A percentile compares a stretch with the other conserved stretches of the same genome.
Evolutionary conservation across 352 stramenopile genomes (phyloP).

Genomic region (Globisporangium paddicum): DNA sequence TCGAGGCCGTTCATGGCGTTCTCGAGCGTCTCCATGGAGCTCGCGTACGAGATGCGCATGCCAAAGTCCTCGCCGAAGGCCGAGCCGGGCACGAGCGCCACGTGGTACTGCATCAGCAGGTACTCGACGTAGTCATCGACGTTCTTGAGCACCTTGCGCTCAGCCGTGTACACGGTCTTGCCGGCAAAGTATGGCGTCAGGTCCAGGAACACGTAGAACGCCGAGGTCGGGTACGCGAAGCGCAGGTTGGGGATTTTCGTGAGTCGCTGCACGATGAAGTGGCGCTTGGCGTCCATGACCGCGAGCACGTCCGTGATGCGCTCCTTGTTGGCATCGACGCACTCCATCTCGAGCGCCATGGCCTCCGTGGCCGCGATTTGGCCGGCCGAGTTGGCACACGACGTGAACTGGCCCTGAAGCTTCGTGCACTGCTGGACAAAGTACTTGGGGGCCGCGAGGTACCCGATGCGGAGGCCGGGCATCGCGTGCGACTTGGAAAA

Average conservation of each 20-base stretch:
- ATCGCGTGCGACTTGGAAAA: conserved; percentile 97
- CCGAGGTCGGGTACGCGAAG: conserved; percentile 86
- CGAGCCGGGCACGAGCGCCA: conserved; percentile 94
- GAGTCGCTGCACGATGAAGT: conserved; percentile 87
- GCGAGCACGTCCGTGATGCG: conserved; percentile 49
- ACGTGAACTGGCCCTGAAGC: conserved; percentile 95
- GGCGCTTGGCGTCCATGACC: conserved; percentile 82
- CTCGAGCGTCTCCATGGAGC: conserved; percentile 82
- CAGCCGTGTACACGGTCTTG: conserved; percentile 31
- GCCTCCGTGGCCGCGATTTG: conserved; percentile 91
- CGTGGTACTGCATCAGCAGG: conserved; percentile 86
- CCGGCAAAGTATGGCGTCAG: conserved; percentile 78
- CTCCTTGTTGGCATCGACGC: conserved; percentile 33
- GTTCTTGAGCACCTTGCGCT: conserved; percentile 26
- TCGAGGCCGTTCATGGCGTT: conserved; percentile 63
- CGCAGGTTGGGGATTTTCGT: conserved; percentile 79
- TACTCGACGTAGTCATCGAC: conserved; percentile 88
- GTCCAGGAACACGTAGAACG: conserved; percentile 96
- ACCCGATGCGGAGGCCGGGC: conserved; percentile 94
- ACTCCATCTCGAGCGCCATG: conserved; percentile 81
- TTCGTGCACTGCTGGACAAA: conserved; percentile 88
- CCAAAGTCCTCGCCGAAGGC: conserved; percentile 92
- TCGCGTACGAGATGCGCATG: conserved; percentile 95
- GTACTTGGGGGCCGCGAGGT: conserved; percentile 76
- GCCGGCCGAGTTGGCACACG: conserved; percentile 89